Conservation (phyloP, 257 asterid species). For the Solanum etuberosum region DNA sequence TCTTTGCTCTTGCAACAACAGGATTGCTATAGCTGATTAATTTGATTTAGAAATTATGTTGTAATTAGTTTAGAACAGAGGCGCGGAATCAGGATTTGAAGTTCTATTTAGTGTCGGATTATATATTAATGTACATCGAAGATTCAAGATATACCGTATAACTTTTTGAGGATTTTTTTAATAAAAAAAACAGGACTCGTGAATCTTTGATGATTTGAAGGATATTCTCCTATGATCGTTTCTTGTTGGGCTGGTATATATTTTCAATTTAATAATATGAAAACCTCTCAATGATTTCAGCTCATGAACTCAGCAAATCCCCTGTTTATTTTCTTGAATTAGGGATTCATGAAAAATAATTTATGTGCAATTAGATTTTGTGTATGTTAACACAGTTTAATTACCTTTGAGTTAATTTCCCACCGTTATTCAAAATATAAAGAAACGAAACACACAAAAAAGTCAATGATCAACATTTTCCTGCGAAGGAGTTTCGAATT, state of each 20-base stretch:
- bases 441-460: neutral
- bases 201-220: neutral
- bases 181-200: neutral
- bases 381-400: neutral
- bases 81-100: neutral
- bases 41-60: neutral
- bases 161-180: neutral
- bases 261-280: neutral
- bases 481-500: neutral
- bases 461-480: neutral
- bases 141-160: neutral
- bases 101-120: neutral
- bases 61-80: neutral
- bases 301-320: neutral
- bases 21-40: neutral
- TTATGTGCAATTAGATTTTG: neutral
- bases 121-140: neutral
- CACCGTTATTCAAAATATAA: neutral
- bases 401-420: neutral
- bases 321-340: neutral
- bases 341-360: neutral
- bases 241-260: neutral
- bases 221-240: neutral
- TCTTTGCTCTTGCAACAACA: slow-evolving; percentile 21
- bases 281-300: neutral